phyloP scores from a whole-genome alignment of 2,329 filamentous ascomycete species.

The Microcyclospora tardicrescens region DNA sequence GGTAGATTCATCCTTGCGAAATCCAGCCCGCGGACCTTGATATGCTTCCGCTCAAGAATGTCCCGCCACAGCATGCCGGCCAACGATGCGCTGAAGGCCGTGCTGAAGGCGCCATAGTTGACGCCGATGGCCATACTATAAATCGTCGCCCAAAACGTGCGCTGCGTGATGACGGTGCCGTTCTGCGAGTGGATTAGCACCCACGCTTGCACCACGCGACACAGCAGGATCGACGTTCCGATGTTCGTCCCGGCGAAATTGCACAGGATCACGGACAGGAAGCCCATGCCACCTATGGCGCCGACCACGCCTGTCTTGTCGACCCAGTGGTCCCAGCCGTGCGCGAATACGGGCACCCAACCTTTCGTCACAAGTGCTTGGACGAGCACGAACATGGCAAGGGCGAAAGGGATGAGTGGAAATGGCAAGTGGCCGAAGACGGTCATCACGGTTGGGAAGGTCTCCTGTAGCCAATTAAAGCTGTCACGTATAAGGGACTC shows the following conservation, averaged over 20 bases:
- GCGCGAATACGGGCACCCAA: slow-evolving; percentile 60
- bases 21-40: slow-evolving; percentile 48
- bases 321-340: slow-evolving; percentile 64
- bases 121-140: slow-evolving; percentile 64
- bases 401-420: slow-evolving; percentile 56
- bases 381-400: slow-evolving; percentile 63
- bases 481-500: slow-evolving; percentile 34
- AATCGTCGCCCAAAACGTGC: slow-evolving; percentile 60
- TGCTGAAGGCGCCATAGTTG: slow-evolving; percentile 63
- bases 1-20: slow-evolving; percentile 58
- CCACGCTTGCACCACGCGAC: slow-evolving; percentile 58
- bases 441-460: slow-evolving; percentile 55
- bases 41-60: slow-evolving; percentile 55
- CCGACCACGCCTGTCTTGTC: slow-evolving; percentile 55
- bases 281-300: slow-evolving; percentile 58
- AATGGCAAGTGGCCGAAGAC: slow-evolving; percentile 55
- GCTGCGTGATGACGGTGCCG: slow-evolving; percentile 40
- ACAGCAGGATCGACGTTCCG: slow-evolving; percentile 60
- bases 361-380: slow-evolving; percentile 61
- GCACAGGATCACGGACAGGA: slow-evolving; percentile 56
- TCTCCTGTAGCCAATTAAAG: slow-evolving; percentile 52
- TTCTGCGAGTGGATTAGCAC: slow-evolving; percentile 42
- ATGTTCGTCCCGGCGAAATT: slow-evolving; percentile 71
- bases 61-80: slow-evolving; percentile 62
- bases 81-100: slow-evolving; percentile 57